Conservation (phyloP, 331 rosid genomes). For the Malus hybrid region DNA sequence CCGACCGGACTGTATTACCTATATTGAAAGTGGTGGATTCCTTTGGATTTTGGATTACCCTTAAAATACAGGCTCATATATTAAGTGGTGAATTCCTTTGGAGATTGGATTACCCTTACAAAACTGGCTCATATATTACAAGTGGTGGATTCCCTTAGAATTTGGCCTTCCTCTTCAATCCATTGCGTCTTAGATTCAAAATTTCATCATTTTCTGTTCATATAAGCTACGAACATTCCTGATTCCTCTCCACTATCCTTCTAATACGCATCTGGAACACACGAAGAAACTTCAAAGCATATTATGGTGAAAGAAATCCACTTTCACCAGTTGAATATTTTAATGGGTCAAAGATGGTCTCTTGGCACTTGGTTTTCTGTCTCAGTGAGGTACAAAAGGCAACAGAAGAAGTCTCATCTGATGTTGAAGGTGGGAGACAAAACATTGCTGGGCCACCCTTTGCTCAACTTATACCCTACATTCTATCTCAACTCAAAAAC, state of each 20-base stretch:
- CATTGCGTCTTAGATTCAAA: too few relatives aligned
- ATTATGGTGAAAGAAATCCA: slow-evolving; percentile 28
- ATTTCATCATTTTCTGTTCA: too few relatives aligned
- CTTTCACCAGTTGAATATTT: slow-evolving; percentile 12
- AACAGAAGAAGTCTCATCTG: slow-evolving; percentile 19
- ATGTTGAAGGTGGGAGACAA: slow-evolving; percentile 54
- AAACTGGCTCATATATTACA: too few relatives aligned
- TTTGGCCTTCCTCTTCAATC: too few relatives aligned
- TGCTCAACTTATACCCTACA: slow-evolving; percentile 47
- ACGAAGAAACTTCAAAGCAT: slow-evolving; percentile 9
- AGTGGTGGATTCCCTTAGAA: too few relatives aligned
- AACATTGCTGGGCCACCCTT: slow-evolving; percentile 34
- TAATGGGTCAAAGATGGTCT: slow-evolving; percentile 33
- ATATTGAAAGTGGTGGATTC: too few relatives aligned
- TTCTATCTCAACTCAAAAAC: slow-evolving; percentile 35
- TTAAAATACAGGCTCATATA: too few relatives aligned
- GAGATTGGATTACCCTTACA: too few relatives aligned
- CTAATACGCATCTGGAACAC: neutral
- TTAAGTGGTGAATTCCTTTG: too few relatives aligned
- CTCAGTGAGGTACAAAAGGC: slow-evolving; percentile 37
- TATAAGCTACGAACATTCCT: neutral
- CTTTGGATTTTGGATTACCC: too few relatives aligned
- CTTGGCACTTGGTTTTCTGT: slow-evolving; percentile 39
- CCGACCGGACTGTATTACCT: too few relatives aligned
- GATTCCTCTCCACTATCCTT: slow-evolving; percentile 4